Conservation (phyloP, 169 alveolate genomes). For the Plasmodium malariae region DNA sequence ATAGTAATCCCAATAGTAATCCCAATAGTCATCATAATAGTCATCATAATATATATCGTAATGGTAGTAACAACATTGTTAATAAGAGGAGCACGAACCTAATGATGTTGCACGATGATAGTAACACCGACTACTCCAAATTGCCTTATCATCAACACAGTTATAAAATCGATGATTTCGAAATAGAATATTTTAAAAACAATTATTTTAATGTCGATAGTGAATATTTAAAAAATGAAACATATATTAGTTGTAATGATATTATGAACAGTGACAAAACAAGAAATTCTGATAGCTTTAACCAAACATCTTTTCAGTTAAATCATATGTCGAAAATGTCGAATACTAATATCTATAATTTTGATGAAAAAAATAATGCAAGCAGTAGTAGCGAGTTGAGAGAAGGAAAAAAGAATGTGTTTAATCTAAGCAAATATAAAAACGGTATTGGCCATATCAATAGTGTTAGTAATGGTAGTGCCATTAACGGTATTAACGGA, state of each 20-base stretch:
- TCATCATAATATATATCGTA: no score
- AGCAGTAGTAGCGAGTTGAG: neutral
- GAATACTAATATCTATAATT: neutral
- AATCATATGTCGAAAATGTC: neutral
- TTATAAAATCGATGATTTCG: conserved; percentile 4
- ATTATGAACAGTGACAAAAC: conserved; percentile 49
- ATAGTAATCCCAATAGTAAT: no score
- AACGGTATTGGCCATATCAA: neutral
- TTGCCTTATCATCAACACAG: no score
- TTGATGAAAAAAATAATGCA: neutral
- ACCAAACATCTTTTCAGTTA: neutral
- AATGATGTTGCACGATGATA: neutral
- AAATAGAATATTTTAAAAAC: conserved; percentile 25
- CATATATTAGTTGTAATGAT: conserved; percentile 27
- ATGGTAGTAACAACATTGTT: no score
- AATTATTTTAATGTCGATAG: conserved; percentile 12
- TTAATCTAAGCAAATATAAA: neutral
- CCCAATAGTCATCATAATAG: no score
- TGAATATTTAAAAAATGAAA: conserved; percentile 45
- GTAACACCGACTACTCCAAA: neutral
- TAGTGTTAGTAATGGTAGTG: neutral
- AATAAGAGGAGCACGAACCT: no score
- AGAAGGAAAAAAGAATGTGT: no score
- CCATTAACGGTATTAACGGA: neutral
- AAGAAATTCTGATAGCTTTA: conserved; percentile 15